Base-by-base conservation (phyloP, 345 rosid genomes). In the Litchi chinensis region DNA sequence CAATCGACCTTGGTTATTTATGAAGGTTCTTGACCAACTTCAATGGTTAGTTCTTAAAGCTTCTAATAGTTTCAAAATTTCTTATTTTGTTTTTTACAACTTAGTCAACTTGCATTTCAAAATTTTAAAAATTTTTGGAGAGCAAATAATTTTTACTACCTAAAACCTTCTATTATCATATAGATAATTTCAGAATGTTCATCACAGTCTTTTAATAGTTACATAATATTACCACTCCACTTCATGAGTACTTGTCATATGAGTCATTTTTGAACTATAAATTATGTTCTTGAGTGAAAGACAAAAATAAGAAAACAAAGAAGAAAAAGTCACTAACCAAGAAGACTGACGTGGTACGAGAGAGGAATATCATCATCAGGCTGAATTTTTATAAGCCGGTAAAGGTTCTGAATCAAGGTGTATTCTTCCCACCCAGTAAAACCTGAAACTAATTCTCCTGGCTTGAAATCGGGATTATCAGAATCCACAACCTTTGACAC, bases 391-490 rank as follows among this genome's bases (percentile, higher is more conserved):
- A 89, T 85, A 80, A 89, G 79, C 83, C 79, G 88, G 74, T 75
- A 66, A 1, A 84, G 79, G 22, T 67, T 76, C 60, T 68, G 75
- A 72, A 91, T 85, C 83, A 93, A 78, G 84, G 88, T 91, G 82
- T 83, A 95, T 37, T 93, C 93, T 79, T 95, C 97, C 97, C 98
- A 95, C 39, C 92, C 88, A 44, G 87, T 91, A 0, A 90, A 24
- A 73, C 95, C 98, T 0, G 86, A 77, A 69, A 95, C 68, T 6
- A 90, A 41, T 63, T 95, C 97, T 0, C 91, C 97, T 1, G 87
- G 84, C 78, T 82, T 77, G 87, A 86, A 88, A 50, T 83, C 77
- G 11, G 85, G 85, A 56, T 84, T 83, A 77, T 91, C 89, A 39
- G 97, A 95, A 82, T 86, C 90, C 74, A 93, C 76, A 63, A 91